Base-by-base conservation (phyloP, 345 rosid species). In the Lagerstroemia speciosa region DNA sequence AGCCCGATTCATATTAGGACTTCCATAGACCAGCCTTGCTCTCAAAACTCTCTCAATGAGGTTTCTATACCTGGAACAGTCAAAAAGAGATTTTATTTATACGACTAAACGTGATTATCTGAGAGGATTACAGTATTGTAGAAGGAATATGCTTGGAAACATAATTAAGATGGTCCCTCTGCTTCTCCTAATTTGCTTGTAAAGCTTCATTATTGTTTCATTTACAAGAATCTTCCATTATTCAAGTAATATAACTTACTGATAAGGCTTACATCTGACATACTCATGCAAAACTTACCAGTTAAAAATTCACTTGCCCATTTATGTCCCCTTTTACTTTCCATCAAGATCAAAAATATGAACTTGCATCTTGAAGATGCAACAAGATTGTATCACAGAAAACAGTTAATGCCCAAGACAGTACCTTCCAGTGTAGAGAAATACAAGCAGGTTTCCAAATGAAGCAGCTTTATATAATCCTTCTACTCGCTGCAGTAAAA, bases 351-450 rank as follows among this genome's bases (percentile, higher is more conserved):
- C 52, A 15, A 27, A 20, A 27, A 40, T n/a, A 24, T 52, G 33
- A 34, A 43, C 32, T 67, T 31, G 61, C 60, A 67, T 52, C 43
- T 14, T 32, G 30, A 45, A 52, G 30, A n/a, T 27, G 8, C 61
- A 67, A 52, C n/a, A 41, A 26, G 20, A 8, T 62, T 32, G 32
- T 32, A 33, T n/a, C 37, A 34, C n/a, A 36, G 10, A 64, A 41
- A 74, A 55, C 11, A 22, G 43, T 58, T 34, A 43, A 37, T 19
- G 67, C 34, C 60, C 58, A 43, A 38, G 32, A 72, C 26, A 65
- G 34, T 84, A 91, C 98, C 93, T 85, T 82, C 99, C 99, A 0
- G 96, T 87, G 76, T 77, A 92, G 73, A 95, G 92, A 86, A 95
- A 95, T 69, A 91, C 64, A 62, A 92, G 83, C 33, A 95, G 86